Evolutionary conservation across 768 basidiomycete genomes (phyloP).

Genomic region (Melanogaster broomeanus): DNA sequence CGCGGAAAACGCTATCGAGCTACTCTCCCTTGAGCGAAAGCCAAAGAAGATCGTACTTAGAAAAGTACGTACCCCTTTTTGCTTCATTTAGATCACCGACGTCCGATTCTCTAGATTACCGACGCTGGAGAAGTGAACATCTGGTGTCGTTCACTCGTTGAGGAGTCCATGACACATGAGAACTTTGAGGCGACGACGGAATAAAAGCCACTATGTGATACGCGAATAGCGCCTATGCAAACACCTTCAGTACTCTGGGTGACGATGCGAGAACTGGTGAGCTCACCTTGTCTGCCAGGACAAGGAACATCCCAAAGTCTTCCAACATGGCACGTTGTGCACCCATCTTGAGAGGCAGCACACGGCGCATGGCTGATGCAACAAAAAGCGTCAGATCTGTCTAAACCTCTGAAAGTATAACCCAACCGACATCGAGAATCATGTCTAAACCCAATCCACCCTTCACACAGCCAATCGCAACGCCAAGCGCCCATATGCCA

Average conservation of each 20-base stretch:
- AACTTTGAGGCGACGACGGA: conserved; percentile 74
- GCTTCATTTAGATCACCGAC: conserved; percentile 93
- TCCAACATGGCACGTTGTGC: conserved; percentile 96
- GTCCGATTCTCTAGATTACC: conserved; percentile 86
- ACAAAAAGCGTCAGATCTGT: conserved; percentile 7
- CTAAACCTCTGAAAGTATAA: background rate
- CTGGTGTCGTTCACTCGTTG: conserved; percentile 90
- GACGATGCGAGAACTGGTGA: background rate
- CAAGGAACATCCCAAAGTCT: conserved; percentile 95
- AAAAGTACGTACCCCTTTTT: conserved; percentile 69
- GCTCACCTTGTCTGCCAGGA: conserved; percentile 84
- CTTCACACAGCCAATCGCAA: conserved; percentile 92
- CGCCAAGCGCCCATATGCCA: conserved; percentile 81
- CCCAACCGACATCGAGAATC: conserved; percentile 72
- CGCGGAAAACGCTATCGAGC: conserved; percentile 93
- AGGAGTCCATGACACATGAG: conserved; percentile 73
- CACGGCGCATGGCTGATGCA: conserved; percentile 79
- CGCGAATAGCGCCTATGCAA: conserved; percentile 75
- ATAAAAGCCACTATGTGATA: conserved; percentile 97
- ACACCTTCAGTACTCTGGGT: background rate
- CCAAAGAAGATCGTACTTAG: conserved; percentile 9
- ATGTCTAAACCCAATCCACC: conserved; percentile 95
- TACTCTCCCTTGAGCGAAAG: conserved; percentile 20
- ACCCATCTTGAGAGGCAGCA: conserved; percentile 90
- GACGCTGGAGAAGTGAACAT: conserved; percentile 95